Conservation (phyloP, 2,329 filamentous ascomycete species). For the Stemphylium lycopersici region DNA sequence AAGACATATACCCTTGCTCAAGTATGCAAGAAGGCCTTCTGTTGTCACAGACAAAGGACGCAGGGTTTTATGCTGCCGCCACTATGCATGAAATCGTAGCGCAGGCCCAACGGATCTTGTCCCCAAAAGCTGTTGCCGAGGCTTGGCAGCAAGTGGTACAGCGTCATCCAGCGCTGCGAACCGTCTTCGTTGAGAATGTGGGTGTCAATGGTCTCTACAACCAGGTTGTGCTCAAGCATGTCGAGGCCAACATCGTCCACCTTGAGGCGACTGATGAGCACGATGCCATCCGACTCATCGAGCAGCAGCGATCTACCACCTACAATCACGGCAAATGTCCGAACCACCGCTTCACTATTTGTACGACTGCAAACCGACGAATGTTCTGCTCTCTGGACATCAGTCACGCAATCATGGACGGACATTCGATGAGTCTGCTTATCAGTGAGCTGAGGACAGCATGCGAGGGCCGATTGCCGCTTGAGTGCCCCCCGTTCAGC, state of each 20-base stretch:
- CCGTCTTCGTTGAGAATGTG: slow-evolving; percentile 42
- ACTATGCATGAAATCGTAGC: slow-evolving; percentile 37
- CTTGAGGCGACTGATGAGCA: slow-evolving; percentile 27
- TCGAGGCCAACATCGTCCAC: slow-evolving; percentile 33
- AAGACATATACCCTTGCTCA: slow-evolving; percentile 48
- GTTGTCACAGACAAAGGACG: slow-evolving; percentile 39
- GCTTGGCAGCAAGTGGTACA: slow-evolving; percentile 39
- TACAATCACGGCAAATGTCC: slow-evolving; percentile 34
- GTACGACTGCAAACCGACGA: slow-evolving; percentile 26
- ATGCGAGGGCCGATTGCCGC: slow-evolving; percentile 29
- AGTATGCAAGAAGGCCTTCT: slow-evolving; percentile 44
- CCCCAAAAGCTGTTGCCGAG: slow-evolving; percentile 24
- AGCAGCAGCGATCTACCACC: slow-evolving; percentile 28
- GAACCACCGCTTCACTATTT: slow-evolving; percentile 44
- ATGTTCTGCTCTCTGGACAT: slow-evolving; percentile 43
- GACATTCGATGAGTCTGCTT: slow-evolving; percentile 42
- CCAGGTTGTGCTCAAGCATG: slow-evolving; percentile 39
- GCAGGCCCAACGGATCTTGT: slow-evolving; percentile 9
- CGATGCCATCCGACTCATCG: slow-evolving; percentile 29
- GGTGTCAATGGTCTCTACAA: slow-evolving; percentile 39
- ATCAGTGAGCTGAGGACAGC: slow-evolving; percentile 36
- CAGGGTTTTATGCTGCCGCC: slow-evolving; percentile 42
- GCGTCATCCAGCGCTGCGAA: slow-evolving; percentile 40
- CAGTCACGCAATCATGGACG: slow-evolving; percentile 46
- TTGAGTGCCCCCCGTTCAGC: slow-evolving; percentile 39